Evolutionary conservation across 2,329 filamentous ascomycete genomes (phyloP).

Genomic region (Neofusicoccum kwambonambiense): DNA sequence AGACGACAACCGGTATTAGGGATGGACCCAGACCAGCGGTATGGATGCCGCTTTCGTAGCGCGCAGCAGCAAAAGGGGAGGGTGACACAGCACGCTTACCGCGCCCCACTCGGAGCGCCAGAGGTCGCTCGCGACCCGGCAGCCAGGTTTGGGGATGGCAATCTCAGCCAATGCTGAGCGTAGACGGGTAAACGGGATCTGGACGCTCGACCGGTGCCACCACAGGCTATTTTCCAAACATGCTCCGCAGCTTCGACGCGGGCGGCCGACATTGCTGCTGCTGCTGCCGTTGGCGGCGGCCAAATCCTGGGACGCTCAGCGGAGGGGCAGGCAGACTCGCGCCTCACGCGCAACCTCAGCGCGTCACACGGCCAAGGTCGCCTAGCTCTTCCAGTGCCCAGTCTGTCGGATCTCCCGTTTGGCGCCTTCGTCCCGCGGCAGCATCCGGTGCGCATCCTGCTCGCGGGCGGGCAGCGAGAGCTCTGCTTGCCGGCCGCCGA

Average conservation of each 20-base stretch:
- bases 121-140: not conserved
- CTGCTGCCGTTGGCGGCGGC: not conserved
- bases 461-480: not conserved
- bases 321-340: not conserved
- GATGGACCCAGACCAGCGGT: not conserved
- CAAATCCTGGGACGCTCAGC: not conserved
- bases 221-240: not conserved
- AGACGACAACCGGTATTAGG: conserved; percentile 6
- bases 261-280: not conserved
- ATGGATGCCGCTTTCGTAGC: not conserved
- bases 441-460: not conserved
- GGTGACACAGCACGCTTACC: conserved; percentile 7
- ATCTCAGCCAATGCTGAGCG: not conserved
- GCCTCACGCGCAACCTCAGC: not conserved
- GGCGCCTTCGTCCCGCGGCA: not conserved
- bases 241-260: not conserved
- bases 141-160: conserved; percentile 6
- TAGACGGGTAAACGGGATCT: conserved; percentile 10
- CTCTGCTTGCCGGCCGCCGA: not conserved
- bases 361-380: not conserved
- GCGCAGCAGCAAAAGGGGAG: not conserved
- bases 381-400: conserved; percentile 3
- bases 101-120: conserved; percentile 6
- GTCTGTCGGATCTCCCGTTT: not conserved
- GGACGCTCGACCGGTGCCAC: not conserved